A percentile compares a stretch with the other conserved stretches of the same genome.
These are phyloP conservation scores for Tricholoma terreum DNA, from an alignment of 768 basidiomycete genomes.

Conservation along the genomic window DNA sequence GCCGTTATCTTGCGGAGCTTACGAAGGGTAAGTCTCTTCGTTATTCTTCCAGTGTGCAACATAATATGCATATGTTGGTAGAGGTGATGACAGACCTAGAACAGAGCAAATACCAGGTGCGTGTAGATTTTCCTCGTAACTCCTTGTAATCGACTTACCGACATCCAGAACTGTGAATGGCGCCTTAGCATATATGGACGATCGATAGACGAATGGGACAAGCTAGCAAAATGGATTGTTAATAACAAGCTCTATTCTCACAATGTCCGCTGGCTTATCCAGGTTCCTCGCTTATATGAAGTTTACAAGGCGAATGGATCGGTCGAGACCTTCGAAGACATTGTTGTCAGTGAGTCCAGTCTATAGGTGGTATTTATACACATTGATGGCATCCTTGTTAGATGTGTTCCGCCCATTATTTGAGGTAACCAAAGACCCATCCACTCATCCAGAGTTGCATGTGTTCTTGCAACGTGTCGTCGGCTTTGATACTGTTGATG, in stretches of 20 bases:
- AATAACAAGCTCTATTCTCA: constrained; percentile 92
- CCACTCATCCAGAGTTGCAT: constrained; percentile 89
- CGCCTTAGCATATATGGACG: constrained; percentile 94
- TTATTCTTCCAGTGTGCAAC: neutral
- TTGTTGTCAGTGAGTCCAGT: constrained; percentile 74
- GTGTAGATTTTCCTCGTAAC: constrained; percentile 2
- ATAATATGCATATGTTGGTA: constrained; percentile 27
- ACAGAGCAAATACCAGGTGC: constrained; percentile 96
- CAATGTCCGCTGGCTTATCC: constrained; percentile 97
- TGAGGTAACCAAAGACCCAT: constrained; percentile 92
- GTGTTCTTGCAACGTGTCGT: constrained; percentile 92
- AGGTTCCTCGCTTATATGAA: constrained; percentile 91
- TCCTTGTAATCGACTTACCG: neutral
- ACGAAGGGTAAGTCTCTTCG: constrained; percentile 63
- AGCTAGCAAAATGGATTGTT: constrained; percentile 95
- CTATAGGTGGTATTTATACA: neutral
- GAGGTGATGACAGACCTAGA: constrained; percentile 98
- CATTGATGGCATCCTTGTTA: constrained; percentile 25
- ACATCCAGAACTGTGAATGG: constrained; percentile 89
- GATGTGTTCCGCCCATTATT: constrained; percentile 93
- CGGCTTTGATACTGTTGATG: constrained; percentile 98
- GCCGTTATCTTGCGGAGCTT: constrained; percentile 90
- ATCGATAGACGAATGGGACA: constrained; percentile 88
- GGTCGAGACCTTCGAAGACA: constrained; percentile 84
- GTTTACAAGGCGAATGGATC: constrained; percentile 89